Conservation (phyloP, 257 asterid genomes). For the Solanum pimpinellifolium region DNA sequence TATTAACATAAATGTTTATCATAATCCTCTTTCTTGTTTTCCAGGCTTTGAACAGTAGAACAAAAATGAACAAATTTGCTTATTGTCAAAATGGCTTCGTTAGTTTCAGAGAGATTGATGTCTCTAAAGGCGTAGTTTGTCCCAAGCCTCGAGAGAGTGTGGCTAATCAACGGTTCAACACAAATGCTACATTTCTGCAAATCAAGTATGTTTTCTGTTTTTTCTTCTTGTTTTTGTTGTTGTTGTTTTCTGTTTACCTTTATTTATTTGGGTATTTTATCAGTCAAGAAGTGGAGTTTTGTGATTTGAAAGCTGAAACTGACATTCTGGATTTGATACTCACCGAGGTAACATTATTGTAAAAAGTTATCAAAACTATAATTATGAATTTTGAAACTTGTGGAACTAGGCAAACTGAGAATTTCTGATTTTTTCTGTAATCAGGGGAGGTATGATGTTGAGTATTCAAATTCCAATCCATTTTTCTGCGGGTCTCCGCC, state of each 20-base stretch:
- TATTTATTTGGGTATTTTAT: neutral
- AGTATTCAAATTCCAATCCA: conserved; percentile 25
- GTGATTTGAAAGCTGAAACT: conserved; percentile 28
- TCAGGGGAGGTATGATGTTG: conserved; percentile 17
- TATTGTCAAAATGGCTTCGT: neutral
- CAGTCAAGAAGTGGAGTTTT: conserved; percentile 23
- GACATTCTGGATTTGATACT: conserved; percentile 46
- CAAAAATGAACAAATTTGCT: neutral
- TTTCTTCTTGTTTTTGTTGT: neutral
- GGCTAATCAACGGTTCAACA: neutral
- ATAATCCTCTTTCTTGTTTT: neutral
- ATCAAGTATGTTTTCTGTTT: conserved; percentile 7
- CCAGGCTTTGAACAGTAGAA: neutral
- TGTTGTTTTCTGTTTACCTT: neutral
- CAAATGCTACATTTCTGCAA: conserved; percentile 4
- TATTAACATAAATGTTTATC: neutral
- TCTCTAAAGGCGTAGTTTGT: conserved; percentile 25
- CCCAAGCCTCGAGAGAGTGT: conserved; percentile 32
- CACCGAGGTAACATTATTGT: conserved; percentile 23
- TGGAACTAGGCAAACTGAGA: neutral
- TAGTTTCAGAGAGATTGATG: neutral
- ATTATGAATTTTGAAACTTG: neutral
- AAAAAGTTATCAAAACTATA: neutral
- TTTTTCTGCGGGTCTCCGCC: conserved; percentile 52
- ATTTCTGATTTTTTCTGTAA: neutral